These are phyloP conservation scores for Kockiozyma suomiensis DNA, from an alignment of 805 yeast species.

Conservation along the genomic window DNA sequence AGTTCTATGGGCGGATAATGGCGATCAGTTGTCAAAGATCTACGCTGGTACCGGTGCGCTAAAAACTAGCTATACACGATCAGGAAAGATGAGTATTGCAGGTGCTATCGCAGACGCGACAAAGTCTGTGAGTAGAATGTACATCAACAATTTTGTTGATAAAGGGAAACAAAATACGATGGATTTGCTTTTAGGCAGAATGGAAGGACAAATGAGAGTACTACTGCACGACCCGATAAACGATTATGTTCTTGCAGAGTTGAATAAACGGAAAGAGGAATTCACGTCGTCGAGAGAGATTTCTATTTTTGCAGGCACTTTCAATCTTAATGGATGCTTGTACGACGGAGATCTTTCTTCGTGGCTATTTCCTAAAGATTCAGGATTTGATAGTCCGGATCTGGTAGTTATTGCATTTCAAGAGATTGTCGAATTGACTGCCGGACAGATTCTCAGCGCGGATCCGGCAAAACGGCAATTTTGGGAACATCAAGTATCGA, in stretches of 20 bases:
- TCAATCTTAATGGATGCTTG: conserved; percentile 77
- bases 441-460: conserved; percentile 84
- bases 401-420: conserved; percentile 89
- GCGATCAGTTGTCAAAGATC: conserved; percentile 92
- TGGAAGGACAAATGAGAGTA: conserved; percentile 70
- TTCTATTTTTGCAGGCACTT: conserved; percentile 77
- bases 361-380: conserved; percentile 79
- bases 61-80: conserved; percentile 89
- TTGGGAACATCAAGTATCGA: conserved; percentile 74
- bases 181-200: conserved; percentile 80
- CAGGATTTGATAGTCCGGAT: conserved; percentile 58
- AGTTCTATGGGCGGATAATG: conserved; percentile 96
- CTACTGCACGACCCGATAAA: conserved; percentile 82
- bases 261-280: conserved; percentile 52
- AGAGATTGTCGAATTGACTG: conserved; percentile 89
- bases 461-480: conserved; percentile 74
- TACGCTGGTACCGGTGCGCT: conserved; percentile 98
- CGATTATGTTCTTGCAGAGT: conserved; percentile 74
- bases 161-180: conserved; percentile 87
- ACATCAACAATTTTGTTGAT: conserved; percentile 94
- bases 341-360: conserved; percentile 59
- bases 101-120: conserved; percentile 98
- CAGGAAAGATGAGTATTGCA: conserved; percentile 94
- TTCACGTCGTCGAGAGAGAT: conserved; percentile 66
- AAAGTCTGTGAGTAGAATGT: conserved; percentile 91